Conservation (phyloP, 306 rosid species). For the Castanospermum australe region DNA sequence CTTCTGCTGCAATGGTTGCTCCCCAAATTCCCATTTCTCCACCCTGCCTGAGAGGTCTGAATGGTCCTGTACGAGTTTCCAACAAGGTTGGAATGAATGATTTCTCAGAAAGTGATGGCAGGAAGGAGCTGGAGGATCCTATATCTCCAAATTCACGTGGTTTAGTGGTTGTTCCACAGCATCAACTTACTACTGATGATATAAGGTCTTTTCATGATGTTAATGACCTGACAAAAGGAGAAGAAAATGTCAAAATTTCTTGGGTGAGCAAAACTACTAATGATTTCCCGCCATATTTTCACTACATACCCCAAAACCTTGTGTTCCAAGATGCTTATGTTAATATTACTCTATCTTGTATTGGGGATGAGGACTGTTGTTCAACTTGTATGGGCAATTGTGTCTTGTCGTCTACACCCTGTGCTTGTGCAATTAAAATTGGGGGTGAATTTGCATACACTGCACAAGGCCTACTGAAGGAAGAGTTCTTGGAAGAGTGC, state of each 20-base stretch:
- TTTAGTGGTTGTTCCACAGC: conserved; percentile 45
- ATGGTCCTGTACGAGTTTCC: conserved; percentile 22
- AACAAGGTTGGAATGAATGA: conserved; percentile 31
- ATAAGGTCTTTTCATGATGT: conserved; percentile 41
- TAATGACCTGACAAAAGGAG: conserved; percentile 79
- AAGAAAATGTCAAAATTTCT: conserved; percentile 67
- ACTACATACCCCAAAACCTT: conserved; percentile 58
- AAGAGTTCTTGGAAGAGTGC: conserved; percentile 72
- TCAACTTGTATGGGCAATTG: conserved; percentile 82
- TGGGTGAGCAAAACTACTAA: conserved; percentile 61
- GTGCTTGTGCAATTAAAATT: conserved; percentile 65
- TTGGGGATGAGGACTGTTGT: conserved; percentile 69
- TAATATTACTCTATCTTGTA: conserved; percentile 57
- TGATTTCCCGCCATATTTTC: conserved; percentile 60
- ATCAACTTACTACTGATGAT: conserved; percentile 42
- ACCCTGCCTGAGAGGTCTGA: conserved; percentile 29
- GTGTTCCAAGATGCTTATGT: conserved; percentile 64
- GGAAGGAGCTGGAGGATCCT: conserved; percentile 34
- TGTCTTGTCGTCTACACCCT: conserved; percentile 48
- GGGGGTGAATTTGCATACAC: conserved; percentile 76
- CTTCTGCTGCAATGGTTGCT: conserved; percentile 30
- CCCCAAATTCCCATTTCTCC: conserved; percentile 23
- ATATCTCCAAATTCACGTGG: conserved; percentile 26
- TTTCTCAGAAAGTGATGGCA: conserved; percentile 31
- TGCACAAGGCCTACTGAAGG: conserved; percentile 62